Evolutionary conservation across 2,329 filamentous ascomycete genomes (phyloP).

Genomic region (Colletotrichum sojae): DNA sequence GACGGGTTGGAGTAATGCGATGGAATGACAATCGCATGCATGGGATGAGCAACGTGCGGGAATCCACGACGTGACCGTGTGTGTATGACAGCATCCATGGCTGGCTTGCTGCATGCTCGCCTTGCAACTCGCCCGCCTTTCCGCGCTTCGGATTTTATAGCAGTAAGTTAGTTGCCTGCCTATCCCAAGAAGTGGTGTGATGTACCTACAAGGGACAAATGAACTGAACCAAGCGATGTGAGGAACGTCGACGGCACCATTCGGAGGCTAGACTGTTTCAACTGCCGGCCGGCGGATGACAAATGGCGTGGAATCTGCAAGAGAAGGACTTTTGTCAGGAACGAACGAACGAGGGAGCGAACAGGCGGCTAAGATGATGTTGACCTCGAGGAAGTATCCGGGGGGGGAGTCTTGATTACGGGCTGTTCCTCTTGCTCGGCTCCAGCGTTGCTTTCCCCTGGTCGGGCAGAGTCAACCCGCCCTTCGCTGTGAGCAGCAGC

Average conservation of each 20-base stretch:
- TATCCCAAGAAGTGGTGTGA: background rate
- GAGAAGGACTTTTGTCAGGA: constrained; percentile 4
- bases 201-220: too few relatives aligned
- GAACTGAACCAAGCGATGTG: background rate
- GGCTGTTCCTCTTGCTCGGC: too few relatives aligned
- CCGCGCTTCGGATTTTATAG: constrained; percentile 2
- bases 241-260: background rate
- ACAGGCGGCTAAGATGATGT: too few relatives aligned
- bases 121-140: background rate
- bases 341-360: background rate
- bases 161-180: background rate
- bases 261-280: constrained; percentile 4
- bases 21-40: constrained; percentile 23
- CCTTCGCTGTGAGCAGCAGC: too few relatives aligned
- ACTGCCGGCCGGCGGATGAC: constrained; percentile 21
- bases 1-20: constrained; percentile 21
- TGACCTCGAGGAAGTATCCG: too few relatives aligned
- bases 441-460: too few relatives aligned
- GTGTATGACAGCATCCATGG: background rate
- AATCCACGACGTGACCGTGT: constrained; percentile 3
- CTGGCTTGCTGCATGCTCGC: background rate
- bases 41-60: constrained; percentile 8
- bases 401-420: too few relatives aligned
- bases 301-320: constrained; percentile 7
- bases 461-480: too few relatives aligned